These are phyloP conservation scores for Viridothelium virens DNA, from an alignment of 495 filamentous ascomycete species.

Conservation along the genomic window DNA sequence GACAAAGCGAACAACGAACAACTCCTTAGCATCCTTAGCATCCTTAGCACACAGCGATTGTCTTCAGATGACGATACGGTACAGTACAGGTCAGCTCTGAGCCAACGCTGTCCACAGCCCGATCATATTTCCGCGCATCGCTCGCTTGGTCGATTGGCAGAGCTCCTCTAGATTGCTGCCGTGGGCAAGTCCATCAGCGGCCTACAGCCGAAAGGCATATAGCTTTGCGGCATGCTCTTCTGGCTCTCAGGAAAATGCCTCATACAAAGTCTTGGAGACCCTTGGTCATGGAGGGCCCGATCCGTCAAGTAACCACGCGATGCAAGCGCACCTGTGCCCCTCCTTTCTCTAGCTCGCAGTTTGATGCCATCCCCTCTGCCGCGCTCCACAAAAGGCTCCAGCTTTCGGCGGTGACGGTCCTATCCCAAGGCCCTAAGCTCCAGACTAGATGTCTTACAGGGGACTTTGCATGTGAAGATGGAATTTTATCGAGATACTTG, in stretches of 20 bases:
- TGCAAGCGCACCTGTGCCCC: conserved; percentile 1
- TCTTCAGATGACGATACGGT: no score
- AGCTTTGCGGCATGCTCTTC: neutral
- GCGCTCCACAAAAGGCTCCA: neutral
- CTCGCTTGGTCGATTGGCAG: neutral
- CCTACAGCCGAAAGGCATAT: neutral
- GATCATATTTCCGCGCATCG: neutral
- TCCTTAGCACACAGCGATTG: no score
- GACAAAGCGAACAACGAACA: no score
- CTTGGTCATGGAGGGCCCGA: neutral
- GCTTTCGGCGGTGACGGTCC: neutral
- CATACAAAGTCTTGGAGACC: neutral
- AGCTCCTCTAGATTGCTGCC: neutral
- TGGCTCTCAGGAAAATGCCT: conserved; percentile 2
- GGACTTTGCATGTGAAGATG: conserved; percentile 6
- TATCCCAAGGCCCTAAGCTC: neutral
- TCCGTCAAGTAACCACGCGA: conserved; percentile 6
- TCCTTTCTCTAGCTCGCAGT: conserved; percentile 4
- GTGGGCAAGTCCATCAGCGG: neutral
- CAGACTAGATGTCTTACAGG: neutral
- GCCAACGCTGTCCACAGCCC: neutral
- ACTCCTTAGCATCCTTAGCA: no score
- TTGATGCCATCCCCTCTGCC: neutral
- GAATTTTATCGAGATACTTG: neutral
- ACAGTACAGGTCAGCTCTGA: neutral